Evolutionary conservation across 2,329 filamentous ascomycete species (phyloP).

Genomic region (Ceratocystis huliohia): DNA sequence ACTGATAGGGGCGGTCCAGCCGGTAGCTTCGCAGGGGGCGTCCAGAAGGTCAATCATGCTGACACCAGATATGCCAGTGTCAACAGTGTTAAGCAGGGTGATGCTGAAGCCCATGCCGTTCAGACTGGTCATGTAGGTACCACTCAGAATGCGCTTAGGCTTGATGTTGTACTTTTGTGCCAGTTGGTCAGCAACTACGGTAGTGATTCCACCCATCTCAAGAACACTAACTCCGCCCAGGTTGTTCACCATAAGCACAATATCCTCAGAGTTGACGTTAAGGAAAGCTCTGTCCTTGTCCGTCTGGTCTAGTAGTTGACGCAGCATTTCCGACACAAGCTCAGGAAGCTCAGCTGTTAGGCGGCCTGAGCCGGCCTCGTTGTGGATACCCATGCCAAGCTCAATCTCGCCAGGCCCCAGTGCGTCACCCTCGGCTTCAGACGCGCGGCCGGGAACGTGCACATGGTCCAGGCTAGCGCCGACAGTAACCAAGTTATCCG

Average conservation of each 20-base stretch:
- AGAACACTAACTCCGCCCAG: conserved; percentile 60
- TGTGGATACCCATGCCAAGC: conserved; percentile 68
- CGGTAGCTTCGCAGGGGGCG: conserved; percentile 53
- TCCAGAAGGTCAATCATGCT: conserved; percentile 59
- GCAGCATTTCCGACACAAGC: conserved; percentile 53
- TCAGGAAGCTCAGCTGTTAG: conserved; percentile 40
- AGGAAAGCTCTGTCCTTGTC: conserved; percentile 63
- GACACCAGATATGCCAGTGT: conserved; percentile 44
- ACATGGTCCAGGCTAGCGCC: conserved; percentile 80
- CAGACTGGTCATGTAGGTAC: conserved; percentile 67
- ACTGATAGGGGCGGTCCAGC: conserved; percentile 54
- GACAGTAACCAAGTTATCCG: conserved; percentile 69
- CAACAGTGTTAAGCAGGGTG: conserved; percentile 51
- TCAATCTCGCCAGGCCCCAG: conserved; percentile 47
- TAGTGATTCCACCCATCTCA: conserved; percentile 58
- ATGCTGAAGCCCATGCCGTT: conserved; percentile 68
- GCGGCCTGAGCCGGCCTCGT: conserved; percentile 48
- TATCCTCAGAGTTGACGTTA: conserved; percentile 47
- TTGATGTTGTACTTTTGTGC: conserved; percentile 43
- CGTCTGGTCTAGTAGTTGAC: conserved; percentile 50
- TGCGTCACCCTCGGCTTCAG: conserved; percentile 36
- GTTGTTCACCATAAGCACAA: conserved; percentile 62
- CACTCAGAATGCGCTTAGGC: conserved; percentile 52
- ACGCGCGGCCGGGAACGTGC: conserved; percentile 71
- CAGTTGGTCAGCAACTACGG: conserved; percentile 55